These are phyloP conservation scores for Cephaloascus albidus DNA, from an alignment of 805 yeast genomes.

Conservation along the genomic window DNA sequence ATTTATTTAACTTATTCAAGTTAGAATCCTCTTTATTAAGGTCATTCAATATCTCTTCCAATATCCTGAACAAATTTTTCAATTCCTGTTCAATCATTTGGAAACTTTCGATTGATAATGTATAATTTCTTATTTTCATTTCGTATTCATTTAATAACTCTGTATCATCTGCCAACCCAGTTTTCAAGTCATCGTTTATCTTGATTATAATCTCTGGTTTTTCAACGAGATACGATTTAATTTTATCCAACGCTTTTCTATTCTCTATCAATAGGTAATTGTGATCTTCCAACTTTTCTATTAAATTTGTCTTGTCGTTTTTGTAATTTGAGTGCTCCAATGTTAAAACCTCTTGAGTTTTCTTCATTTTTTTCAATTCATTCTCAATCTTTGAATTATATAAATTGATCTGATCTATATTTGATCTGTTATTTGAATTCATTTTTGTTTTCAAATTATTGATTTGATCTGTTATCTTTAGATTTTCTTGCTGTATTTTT, in stretches of 20 bases:
- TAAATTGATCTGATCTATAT: conserved; percentile 9
- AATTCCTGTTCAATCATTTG: conserved; percentile 28
- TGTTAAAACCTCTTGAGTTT: conserved; percentile 51
- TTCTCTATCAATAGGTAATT: conserved; percentile 48
- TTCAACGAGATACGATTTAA: conserved; percentile 50
- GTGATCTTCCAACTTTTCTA: conserved; percentile 52
- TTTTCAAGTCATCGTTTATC: conserved; percentile 43
- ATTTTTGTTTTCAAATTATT: conserved; percentile 23
- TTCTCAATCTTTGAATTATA: conserved; percentile 50
- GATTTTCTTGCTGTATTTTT: conserved; percentile 28
- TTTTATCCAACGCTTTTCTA: conserved; percentile 47
- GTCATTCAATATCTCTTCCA: conserved; percentile 43
- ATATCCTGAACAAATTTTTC: conserved; percentile 34
- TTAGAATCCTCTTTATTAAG: conserved; percentile 31
- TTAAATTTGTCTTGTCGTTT: conserved; percentile 46
- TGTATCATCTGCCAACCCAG: conserved; percentile 31
- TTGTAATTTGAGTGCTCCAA: conserved; percentile 57
- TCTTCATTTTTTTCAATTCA: conserved; percentile 52
- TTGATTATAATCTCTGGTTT: conserved; percentile 46
- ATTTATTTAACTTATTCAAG: conserved; percentile 21
- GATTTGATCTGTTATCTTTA: conserved; percentile 23
- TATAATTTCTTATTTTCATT: conserved; percentile 36
- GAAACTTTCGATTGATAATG: conserved; percentile 50
- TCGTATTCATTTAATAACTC: conserved; percentile 31
- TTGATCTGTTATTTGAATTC: conserved; percentile 13